Percentiles rank a stretch among this genome's conserved stretches.
phyloP scores from a whole-genome alignment of 75 land plant genomes.

The Gnetum montanum region DNA sequence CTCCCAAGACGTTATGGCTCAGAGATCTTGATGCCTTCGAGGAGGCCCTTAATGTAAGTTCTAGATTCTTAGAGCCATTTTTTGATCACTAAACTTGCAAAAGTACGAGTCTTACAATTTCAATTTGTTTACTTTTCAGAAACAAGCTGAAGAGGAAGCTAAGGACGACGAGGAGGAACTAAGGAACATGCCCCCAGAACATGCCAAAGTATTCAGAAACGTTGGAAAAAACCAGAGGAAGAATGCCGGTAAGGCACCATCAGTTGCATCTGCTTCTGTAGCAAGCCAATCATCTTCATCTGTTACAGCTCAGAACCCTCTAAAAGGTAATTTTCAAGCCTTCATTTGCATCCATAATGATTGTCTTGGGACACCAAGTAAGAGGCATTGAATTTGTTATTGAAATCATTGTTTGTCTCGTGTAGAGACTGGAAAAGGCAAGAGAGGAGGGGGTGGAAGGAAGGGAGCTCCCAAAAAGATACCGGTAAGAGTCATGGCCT shows the following conservation, averaged over 20 bases:
- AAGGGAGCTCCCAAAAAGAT: slow-evolving; percentile 1
- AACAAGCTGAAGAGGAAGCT: slow-evolving; percentile 32
- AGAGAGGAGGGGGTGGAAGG: slow-evolving; percentile 1
- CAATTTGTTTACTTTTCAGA: slow-evolving; percentile 13
- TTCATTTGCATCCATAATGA: background rate
- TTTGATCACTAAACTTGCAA: background rate
- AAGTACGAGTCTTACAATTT: too few relatives aligned
- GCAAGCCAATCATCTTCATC: background rate
- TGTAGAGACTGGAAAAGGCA: slow-evolving; percentile 1
- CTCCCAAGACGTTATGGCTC: slow-evolving; percentile 69
- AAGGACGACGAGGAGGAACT: slow-evolving; percentile 11
- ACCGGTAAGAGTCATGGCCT: too few relatives aligned
- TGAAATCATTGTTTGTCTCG: background rate
- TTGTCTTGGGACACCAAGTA: background rate
- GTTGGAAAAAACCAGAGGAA: slow-evolving; percentile 12
- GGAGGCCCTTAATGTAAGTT: slow-evolving; percentile 54
- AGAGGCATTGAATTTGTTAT: background rate
- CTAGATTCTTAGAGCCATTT: background rate
- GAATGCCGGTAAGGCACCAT: background rate
- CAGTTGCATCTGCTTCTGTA: too few relatives aligned
- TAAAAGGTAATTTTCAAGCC: background rate
- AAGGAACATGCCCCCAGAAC: background rate
- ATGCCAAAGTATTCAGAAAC: slow-evolving; percentile 11
- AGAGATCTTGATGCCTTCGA: slow-evolving; percentile 77
- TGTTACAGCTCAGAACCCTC: background rate